A percentile compares a stretch with the other conserved stretches of the same genome.
phyloP scores from a whole-genome alignment of 345 rosid genomes.

The Conringia planisiliqua region DNA sequence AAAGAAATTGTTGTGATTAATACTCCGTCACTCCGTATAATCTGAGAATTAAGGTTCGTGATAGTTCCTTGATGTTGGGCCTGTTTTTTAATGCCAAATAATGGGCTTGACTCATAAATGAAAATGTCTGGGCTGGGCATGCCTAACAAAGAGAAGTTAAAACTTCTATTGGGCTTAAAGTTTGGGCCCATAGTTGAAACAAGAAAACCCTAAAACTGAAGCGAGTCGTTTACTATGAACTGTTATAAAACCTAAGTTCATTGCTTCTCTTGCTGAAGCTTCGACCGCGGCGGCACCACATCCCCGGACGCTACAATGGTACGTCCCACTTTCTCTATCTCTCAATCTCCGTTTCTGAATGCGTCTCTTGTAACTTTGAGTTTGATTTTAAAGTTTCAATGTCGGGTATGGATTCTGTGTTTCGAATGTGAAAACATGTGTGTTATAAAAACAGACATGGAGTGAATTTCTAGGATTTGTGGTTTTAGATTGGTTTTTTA shows the following conservation, averaged over 20 bases:
- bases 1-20: too few species aligned
- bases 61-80: background rate
- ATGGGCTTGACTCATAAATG: background rate
- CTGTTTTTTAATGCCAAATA: background rate
- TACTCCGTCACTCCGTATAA: background rate
- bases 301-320: slow-evolving; percentile 20
- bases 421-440: background rate
- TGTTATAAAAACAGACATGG: background rate
- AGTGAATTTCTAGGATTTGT: background rate
- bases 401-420: background rate
- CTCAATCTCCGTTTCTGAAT: background rate
- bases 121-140: background rate
- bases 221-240: background rate
- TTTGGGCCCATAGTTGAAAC: background rate
- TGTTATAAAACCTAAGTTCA: background rate
- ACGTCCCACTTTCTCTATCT: background rate
- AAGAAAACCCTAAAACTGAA: slow-evolving; percentile 15
- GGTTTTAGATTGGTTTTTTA: background rate
- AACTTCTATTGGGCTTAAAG: background rate
- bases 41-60: background rate
- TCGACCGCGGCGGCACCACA: slow-evolving; percentile 18
- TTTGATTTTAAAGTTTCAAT: background rate
- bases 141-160: background rate
- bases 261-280: background rate
- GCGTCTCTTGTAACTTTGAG: background rate